phyloP scores from a whole-genome alignment of 768 basidiomycete genomes.

The Phanerochaete sordida region DNA sequence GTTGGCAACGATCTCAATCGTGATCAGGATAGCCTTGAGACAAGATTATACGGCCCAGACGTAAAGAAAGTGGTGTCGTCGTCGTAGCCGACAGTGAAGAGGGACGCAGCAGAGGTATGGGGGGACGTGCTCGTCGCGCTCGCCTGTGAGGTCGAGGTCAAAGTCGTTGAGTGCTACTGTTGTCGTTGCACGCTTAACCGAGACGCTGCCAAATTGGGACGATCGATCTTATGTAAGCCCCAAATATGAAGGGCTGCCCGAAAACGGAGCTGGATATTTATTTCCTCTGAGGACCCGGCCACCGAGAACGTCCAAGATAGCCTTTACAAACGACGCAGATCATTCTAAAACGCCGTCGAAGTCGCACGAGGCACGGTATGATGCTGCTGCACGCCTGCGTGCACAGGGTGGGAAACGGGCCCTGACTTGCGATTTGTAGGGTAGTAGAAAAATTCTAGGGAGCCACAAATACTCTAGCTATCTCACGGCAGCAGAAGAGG shows the following conservation, averaged over 20 bases:
- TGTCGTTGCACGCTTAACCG: background rate
- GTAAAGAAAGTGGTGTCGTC: background rate
- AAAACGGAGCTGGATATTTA: background rate
- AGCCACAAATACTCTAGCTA: too few species aligned
- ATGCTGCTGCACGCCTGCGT: background rate
- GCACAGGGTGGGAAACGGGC: background rate
- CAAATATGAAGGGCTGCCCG: background rate
- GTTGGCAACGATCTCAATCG: constrained; percentile 20
- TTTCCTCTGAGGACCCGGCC: background rate
- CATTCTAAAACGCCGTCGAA: background rate
- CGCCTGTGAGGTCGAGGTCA: constrained; percentile 6
- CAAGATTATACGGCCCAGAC: background rate
- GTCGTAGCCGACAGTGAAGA: background rate
- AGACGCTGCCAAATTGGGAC: constrained; percentile 7
- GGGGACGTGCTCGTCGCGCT: constrained; percentile 1
- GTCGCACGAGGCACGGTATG: background rate
- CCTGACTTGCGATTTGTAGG: too few species aligned
- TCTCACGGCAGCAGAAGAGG: too few species aligned
- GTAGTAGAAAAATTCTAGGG: too few species aligned
- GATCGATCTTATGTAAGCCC: constrained; percentile 18
- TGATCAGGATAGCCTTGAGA: constrained; percentile 6
- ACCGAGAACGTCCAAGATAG: background rate
- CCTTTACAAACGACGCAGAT: background rate
- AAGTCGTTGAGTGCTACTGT: background rate
- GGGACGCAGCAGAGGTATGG: background rate